Conservation (phyloP, 352 stramenopile species). For the Phytophthora sansomeana region DNA sequence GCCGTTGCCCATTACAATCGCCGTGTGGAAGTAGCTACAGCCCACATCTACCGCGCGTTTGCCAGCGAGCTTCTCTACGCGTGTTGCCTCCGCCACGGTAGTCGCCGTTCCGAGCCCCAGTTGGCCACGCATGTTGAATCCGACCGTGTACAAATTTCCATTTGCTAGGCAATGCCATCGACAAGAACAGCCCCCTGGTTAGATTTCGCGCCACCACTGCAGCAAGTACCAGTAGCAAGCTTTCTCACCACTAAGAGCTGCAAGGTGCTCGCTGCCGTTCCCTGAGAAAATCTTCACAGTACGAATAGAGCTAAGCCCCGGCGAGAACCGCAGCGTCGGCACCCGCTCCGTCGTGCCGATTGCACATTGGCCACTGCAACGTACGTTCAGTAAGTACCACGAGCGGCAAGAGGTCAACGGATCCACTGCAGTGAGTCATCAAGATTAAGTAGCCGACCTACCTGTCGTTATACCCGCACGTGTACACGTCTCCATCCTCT, state of each 20-base stretch:
- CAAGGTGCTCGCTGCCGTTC: slow-evolving; percentile 94
- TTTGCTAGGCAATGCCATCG: slow-evolving; percentile 45
- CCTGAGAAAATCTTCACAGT: slow-evolving; percentile 84
- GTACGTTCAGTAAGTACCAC: background rate
- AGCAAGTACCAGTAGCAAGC: background rate
- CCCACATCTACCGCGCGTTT: slow-evolving; percentile 81
- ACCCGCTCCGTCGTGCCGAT: slow-evolving; percentile 85
- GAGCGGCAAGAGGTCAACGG: background rate
- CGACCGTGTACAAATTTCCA: slow-evolving; percentile 89
- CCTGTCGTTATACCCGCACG: slow-evolving; percentile 94
- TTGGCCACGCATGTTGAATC: slow-evolving; percentile 93
- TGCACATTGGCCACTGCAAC: slow-evolving; percentile 89
- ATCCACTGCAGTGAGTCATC: slow-evolving; percentile 2
- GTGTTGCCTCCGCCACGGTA: slow-evolving; percentile 61
- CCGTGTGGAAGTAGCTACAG: slow-evolving; percentile 95
- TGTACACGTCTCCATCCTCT: slow-evolving; percentile 85
- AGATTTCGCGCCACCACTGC: background rate
- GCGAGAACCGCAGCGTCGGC: slow-evolving; percentile 50
- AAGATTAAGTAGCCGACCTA: slow-evolving; percentile 17
- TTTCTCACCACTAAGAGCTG: slow-evolving; percentile 73
- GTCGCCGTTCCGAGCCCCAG: slow-evolving; percentile 83
- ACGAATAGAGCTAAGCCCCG: slow-evolving; percentile 65
- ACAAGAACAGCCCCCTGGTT: background rate
- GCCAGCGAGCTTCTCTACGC: slow-evolving; percentile 49
- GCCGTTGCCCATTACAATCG: slow-evolving; percentile 80